Percentiles rank a stretch among this genome's conserved stretches.
phyloP scores from a whole-genome alignment of 2,329 filamentous ascomycete genomes.

The Curvularia sp. region DNA sequence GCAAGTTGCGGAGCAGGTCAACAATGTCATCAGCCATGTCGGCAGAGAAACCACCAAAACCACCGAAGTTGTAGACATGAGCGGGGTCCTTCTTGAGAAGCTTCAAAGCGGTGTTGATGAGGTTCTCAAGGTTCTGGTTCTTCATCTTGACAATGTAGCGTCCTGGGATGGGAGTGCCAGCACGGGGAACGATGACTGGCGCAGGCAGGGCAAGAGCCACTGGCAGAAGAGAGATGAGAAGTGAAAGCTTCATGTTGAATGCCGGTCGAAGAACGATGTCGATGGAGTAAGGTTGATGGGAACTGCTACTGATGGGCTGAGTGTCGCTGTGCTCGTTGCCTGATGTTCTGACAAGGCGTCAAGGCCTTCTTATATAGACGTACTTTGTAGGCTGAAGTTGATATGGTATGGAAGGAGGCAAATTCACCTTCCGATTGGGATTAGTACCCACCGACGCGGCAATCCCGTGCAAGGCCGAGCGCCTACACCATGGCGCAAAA shows the following conservation, averaged over 20 bases:
- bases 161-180: slow-evolving; percentile 48
- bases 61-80: slow-evolving; percentile 50
- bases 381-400: slow-evolving; percentile 14
- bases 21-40: slow-evolving; percentile 44
- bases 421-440: slow-evolving; percentile 43
- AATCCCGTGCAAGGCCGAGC: slow-evolving; percentile 29
- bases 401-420: slow-evolving; percentile 20
- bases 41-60: slow-evolving; percentile 51
- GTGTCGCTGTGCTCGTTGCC: slow-evolving; percentile 38
- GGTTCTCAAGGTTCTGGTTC: slow-evolving; percentile 38
- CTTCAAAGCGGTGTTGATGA: slow-evolving; percentile 39
- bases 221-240: slow-evolving; percentile 50
- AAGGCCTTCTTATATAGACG: slow-evolving; percentile 42
- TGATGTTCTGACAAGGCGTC: slow-evolving; percentile 24
- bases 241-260: slow-evolving; percentile 50
- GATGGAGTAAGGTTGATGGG: slow-evolving; percentile 22
- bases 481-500: slow-evolving; percentile 22
- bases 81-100: slow-evolving; percentile 37
- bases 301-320: slow-evolving; percentile 29
- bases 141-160: slow-evolving; percentile 58
- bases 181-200: slow-evolving; percentile 50
- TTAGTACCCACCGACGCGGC: slow-evolving; percentile 25
- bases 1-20: slow-evolving; percentile 36
- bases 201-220: slow-evolving; percentile 48
- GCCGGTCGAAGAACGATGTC: slow-evolving; percentile 19